phyloP scores from a whole-genome alignment of 78 protist species.

The Blattamonas nauphoetae region DNA sequence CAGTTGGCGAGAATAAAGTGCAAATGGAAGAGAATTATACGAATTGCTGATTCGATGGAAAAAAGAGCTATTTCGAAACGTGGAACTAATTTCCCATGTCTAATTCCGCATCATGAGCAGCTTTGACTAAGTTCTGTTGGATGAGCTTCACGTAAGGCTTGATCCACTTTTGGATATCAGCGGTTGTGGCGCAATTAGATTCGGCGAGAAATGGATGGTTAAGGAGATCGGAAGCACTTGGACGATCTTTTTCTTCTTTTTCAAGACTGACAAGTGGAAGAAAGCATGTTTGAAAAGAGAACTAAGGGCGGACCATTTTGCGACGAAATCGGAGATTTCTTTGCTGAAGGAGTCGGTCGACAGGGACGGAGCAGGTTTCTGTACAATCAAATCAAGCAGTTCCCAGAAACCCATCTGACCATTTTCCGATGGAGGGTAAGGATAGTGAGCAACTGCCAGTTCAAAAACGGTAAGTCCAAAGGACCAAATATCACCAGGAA shows the following conservation, averaged over 20 bases:
- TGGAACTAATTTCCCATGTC: too few species aligned
- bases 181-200: not conserved
- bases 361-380: not conserved
- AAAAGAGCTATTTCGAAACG: too few species aligned
- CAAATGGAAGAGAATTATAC: too few species aligned
- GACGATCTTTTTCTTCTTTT: not conserved
- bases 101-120: not conserved
- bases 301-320: not conserved
- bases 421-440: not conserved
- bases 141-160: not conserved
- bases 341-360: not conserved
- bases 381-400: not conserved
- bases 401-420: not conserved
- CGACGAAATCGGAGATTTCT: slow-evolving; percentile 1
- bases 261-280: not conserved
- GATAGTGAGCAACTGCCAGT: not conserved
- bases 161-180: not conserved
- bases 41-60: too few species aligned
- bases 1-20: too few species aligned
- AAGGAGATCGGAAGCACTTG: not conserved
- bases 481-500: not conserved
- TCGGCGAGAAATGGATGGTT: not conserved
- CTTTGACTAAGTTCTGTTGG: not conserved
- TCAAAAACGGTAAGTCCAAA: not conserved
- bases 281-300: not conserved